Base-by-base conservation (phyloP, 2,329 filamentous ascomycete species). In the Fusarium nelsonii region DNA sequence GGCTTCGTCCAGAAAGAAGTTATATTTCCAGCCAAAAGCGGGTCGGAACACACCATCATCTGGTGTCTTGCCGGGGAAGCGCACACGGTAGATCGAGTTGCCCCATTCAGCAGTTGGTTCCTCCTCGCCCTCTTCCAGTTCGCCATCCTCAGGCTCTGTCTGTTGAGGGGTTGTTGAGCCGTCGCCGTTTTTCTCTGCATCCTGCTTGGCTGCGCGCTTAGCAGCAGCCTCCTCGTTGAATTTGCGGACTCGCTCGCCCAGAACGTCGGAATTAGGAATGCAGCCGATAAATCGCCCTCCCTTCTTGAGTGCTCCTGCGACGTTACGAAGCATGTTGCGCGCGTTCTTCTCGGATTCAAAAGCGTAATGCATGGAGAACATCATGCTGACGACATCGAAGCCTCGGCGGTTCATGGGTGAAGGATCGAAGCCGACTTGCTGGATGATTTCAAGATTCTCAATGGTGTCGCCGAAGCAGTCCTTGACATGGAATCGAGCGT, bases 351-450 rank as follows among this genome's bases (percentile, higher is more conserved):
- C 95, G 53, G 85, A 93, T 82, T 98, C 96, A 73, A 98, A 99
- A 8, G 96, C 94, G 78, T 99, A 99, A 81, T 99, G 96, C 90
- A 99, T 96, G 75, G 94, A 97, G 80, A 99, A 99, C 96, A 99
- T 99, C 88, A 97, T 97, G 76, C 91, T 94, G 68, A 99, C 95
- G 41, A 98, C 92, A 77, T 99, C 96, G 74, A 98, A 99, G 6
- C 95, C 94, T 57, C 91, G 91, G 54, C 88, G 88, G 65, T 90
- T 79, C 89, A 92, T 81, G 83, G 92, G 74, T 82, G 90, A 91
- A 0, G 87, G 84, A 75, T 97, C 92, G 73, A 97, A 97, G 23
- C 96, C 96, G 32, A 99, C 93, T 58, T 97, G 88, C 49, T 88
- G 88, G 50, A 99, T 85, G 70, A 97, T 91, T 15, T 91, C 88